phyloP scores from a whole-genome alignment of 1,284 basidiomycete genomes.

The Ganoderma lucidum region DNA sequence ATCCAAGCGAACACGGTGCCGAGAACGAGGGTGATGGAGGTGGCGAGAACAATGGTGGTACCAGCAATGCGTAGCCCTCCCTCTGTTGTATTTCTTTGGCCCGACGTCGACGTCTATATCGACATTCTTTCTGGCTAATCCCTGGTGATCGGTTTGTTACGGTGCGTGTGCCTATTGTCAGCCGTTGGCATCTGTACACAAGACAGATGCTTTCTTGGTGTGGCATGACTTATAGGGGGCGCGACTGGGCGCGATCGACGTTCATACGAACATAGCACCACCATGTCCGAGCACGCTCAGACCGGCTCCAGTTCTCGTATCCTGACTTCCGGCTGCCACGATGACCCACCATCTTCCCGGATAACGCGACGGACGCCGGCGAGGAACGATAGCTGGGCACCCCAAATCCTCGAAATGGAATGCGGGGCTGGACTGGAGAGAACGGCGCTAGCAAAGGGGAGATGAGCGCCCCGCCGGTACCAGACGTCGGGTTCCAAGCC shows the following conservation, averaged over 20 bases:
- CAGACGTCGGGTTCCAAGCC: background rate
- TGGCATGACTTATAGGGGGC: conserved; percentile 12
- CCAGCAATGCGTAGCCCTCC: conserved; percentile 10
- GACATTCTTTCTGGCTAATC: background rate
- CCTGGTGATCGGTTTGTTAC: background rate
- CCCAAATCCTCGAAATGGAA: background rate
- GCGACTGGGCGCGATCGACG: conserved; percentile 8
- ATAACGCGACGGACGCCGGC: background rate
- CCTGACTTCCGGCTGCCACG: background rate
- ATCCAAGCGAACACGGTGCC: conserved; percentile 18
- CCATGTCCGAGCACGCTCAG: background rate
- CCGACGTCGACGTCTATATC: background rate
- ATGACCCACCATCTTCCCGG: background rate
- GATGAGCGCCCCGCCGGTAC: background rate
- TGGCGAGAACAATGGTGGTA: conserved; percentile 9
- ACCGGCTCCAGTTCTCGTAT: background rate
- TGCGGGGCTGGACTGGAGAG: background rate
- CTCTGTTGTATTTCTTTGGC: background rate
- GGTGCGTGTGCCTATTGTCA: conserved; percentile 15
- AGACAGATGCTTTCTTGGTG: background rate
- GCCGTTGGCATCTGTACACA: background rate
- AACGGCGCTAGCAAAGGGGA: background rate
- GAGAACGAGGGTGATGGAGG: conserved; percentile 19
- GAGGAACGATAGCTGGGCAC: background rate
- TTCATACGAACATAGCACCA: background rate